Percentiles rank a stretch among this genome's conserved stretches.
Conservation (phyloP, 495 filamentous ascomycete species). For the Penicillium paxilli region DNA sequence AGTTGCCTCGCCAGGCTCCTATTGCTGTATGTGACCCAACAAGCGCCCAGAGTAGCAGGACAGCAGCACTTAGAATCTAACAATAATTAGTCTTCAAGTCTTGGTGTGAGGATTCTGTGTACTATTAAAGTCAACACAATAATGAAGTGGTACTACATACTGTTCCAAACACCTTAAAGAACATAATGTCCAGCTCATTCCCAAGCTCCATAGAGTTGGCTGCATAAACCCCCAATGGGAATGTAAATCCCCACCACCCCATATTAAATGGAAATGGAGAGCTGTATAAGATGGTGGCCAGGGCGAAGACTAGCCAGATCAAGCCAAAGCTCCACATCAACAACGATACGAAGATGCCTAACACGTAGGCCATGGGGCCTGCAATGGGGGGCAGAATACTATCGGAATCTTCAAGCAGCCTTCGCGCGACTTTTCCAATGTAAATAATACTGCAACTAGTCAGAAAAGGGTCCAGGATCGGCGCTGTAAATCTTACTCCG, state of each 20-base stretch:
- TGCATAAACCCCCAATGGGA: conserved; percentile 57
- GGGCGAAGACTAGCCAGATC: conserved; percentile 50
- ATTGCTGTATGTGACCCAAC: conserved; percentile 38
- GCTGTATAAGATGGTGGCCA: conserved; percentile 36
- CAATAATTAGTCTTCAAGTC: no score
- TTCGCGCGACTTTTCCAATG: conserved; percentile 42
- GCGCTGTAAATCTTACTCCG: background rate
- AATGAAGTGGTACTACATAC: conserved; percentile 24
- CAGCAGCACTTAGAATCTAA: conserved; percentile 38
- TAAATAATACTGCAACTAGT: conserved; percentile 31
- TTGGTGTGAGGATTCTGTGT: no score
- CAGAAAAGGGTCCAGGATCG: no score
- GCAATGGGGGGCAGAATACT: conserved; percentile 27
- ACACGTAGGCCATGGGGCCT: conserved; percentile 40
- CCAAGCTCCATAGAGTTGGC: conserved; percentile 47
- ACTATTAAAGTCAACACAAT: no score
- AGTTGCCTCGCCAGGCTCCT: conserved; percentile 36
- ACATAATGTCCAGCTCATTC: conserved; percentile 42
- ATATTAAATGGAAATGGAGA: conserved; percentile 59
- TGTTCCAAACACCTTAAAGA: conserved; percentile 53
- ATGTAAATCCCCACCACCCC: conserved; percentile 65
- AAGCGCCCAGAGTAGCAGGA: conserved; percentile 45
- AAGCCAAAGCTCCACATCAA: conserved; percentile 52
- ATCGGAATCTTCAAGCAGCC: conserved; percentile 25
- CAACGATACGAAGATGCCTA: conserved; percentile 41